These are phyloP conservation scores for Colletotrichum godetiae DNA, from an alignment of 2,329 filamentous ascomycete genomes.

Conservation along the genomic window DNA sequence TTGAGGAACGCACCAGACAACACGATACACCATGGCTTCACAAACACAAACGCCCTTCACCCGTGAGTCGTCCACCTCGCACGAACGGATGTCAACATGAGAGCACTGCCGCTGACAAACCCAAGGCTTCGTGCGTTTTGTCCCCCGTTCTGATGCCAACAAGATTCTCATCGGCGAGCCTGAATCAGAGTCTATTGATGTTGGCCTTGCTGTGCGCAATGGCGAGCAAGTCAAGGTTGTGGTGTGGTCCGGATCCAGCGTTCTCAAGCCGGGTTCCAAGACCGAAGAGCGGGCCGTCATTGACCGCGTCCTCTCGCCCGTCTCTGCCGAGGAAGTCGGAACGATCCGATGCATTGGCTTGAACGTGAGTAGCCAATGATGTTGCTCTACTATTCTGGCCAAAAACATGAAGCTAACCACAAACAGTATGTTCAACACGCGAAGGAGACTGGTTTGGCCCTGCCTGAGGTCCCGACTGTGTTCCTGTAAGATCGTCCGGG, in stretches of 20 bases:
- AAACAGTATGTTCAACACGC: conserved; percentile 49
- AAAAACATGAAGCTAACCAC: not conserved
- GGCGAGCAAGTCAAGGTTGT: conserved; percentile 66
- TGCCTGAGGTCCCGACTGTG: conserved; percentile 66
- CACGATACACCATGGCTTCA: conserved; percentile 8
- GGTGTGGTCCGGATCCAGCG: conserved; percentile 68
- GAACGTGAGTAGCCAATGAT: conserved; percentile 54
- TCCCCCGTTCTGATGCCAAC: conserved; percentile 60
- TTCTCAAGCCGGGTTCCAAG: conserved; percentile 62
- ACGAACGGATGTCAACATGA: not conserved
- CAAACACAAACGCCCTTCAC: conserved; percentile 7
- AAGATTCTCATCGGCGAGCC: conserved; percentile 68
- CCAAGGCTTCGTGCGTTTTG: conserved; percentile 69
- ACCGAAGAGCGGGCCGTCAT: conserved; percentile 60
- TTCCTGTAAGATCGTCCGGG: conserved; percentile 55
- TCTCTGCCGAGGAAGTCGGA: conserved; percentile 42
- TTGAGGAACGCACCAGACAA: not conserved
- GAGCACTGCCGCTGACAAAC: not conserved
- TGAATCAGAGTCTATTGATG: conserved; percentile 61
- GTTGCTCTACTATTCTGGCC: not conserved
- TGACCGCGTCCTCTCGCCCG: conserved; percentile 58
- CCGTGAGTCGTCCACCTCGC: not conserved
- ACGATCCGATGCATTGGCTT: conserved; percentile 64
- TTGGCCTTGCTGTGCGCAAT: conserved; percentile 66
- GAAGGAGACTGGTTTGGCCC: conserved; percentile 61